phyloP scores from a whole-genome alignment of 179 eudicot species.

The Nepenthes alata region DNA sequence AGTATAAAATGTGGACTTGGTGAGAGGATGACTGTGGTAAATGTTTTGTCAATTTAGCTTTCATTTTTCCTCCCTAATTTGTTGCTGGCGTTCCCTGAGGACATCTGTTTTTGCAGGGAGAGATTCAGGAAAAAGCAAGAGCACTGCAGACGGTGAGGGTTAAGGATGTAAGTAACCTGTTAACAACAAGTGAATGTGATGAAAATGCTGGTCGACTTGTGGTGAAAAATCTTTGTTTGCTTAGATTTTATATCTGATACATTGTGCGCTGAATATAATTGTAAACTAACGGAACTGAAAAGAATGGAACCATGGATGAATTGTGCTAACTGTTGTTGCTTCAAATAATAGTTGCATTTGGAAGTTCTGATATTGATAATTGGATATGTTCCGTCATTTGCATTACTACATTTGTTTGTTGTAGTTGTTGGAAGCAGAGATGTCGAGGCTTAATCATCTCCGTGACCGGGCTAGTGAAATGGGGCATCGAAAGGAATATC shows the following conservation, averaged over 20 bases:
- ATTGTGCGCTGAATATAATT: too few relatives aligned
- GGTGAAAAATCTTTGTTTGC: neutral
- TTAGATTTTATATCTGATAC: neutral
- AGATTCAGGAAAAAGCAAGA: conserved; percentile 72
- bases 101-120: conserved; percentile 42
- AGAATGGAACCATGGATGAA: neutral
- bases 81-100: neutral
- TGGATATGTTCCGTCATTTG: too few relatives aligned
- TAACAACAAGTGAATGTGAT: neutral
- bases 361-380: too few relatives aligned
- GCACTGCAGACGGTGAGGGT: conserved; percentile 66
- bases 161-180: conserved; percentile 53
- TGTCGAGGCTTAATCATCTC: conserved; percentile 69
- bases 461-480: conserved; percentile 95
- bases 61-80: neutral
- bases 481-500: conserved; percentile 96
- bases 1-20: conserved; percentile 88
- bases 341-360: too few relatives aligned
- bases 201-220: too few relatives aligned
- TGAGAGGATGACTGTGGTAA: conserved; percentile 82
- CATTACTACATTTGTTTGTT: conserved; percentile 7
- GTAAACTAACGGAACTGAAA: too few relatives aligned
- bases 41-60: neutral
- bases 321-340: too few relatives aligned
- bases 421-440: conserved; percentile 87